These are phyloP conservation scores for Uronychia binucleata DNA, from an alignment of 73 alveolate species.

Conservation along the genomic window DNA sequence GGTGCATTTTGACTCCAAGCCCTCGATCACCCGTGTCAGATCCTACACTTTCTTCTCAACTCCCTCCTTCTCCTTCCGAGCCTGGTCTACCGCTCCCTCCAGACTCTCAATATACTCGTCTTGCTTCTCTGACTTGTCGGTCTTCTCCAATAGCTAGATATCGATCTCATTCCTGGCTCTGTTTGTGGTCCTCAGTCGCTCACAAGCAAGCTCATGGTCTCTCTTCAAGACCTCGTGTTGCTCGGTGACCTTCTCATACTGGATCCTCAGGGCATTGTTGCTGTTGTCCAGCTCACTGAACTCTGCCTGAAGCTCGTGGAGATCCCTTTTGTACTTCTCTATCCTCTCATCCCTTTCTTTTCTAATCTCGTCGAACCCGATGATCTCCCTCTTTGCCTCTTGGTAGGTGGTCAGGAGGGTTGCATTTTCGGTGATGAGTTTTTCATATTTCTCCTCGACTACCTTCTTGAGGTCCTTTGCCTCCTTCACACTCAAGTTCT, in stretches of 20 bases:
- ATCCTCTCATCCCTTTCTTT: constrained; percentile 35
- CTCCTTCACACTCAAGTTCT: constrained; percentile 26
- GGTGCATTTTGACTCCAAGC: neutral
- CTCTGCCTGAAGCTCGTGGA: neutral
- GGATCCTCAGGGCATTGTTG: constrained; percentile 19
- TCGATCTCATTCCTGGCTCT: constrained; percentile 64
- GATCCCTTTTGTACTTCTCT: constrained; percentile 28
- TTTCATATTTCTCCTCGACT: constrained; percentile 29
- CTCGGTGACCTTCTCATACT: constrained; percentile 33
- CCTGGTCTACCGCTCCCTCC: neutral
- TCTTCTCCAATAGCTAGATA: constrained; percentile 8
- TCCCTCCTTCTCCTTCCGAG: neutral
- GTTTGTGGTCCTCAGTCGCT: constrained; percentile 34
- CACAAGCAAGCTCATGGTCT: constrained; percentile 44
- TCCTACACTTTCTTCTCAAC: constrained; percentile 2
- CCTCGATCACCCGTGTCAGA: neutral
- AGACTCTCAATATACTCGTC: constrained; percentile 12
- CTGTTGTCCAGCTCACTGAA: constrained; percentile 24
- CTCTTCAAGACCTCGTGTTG: constrained; percentile 13
- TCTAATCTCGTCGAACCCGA: constrained; percentile 24
- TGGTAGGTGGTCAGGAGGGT: constrained; percentile 9
- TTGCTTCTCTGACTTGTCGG: neutral
- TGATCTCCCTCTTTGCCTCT: constrained; percentile 28
- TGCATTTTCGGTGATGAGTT: constrained; percentile 14
- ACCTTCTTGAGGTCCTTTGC: constrained; percentile 29